These are phyloP conservation scores for Hirschioporus abietinus DNA, from an alignment of 768 basidiomycete species.

Conservation along the genomic window DNA sequence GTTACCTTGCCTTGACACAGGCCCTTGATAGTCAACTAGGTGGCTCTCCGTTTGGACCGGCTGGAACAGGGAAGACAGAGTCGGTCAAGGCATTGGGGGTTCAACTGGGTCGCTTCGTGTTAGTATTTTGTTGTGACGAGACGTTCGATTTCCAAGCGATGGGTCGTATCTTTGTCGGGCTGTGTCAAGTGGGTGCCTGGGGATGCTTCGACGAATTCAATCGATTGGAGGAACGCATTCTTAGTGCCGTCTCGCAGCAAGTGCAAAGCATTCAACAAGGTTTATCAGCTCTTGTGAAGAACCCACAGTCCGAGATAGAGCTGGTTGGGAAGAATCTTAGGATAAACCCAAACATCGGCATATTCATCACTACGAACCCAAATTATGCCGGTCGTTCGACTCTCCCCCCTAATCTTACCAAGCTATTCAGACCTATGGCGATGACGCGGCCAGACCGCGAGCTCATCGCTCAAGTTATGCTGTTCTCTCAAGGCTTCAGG, in stretches of 20 bases:
- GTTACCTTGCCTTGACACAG: slow-evolving; percentile 94
- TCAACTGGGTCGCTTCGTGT: slow-evolving; percentile 95
- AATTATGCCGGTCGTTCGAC: slow-evolving; percentile 97
- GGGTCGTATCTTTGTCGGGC: slow-evolving; percentile 98
- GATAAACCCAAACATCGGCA: slow-evolving; percentile 94
- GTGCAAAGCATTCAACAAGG: slow-evolving; percentile 99
- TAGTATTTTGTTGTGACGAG: slow-evolving; percentile 99
- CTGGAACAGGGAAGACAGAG: slow-evolving; percentile 98
- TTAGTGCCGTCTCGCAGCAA: slow-evolving; percentile 97
- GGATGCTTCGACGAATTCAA: slow-evolving; percentile 99
- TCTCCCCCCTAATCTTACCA: slow-evolving; percentile 81
- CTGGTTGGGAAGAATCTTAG: slow-evolving; percentile 91
- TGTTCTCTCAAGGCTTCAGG: slow-evolving; percentile 99
- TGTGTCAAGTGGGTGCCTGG: slow-evolving; percentile 99
- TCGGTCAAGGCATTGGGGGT: slow-evolving; percentile 98
- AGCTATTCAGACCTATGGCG: slow-evolving; percentile 97
- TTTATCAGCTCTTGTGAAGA: slow-evolving; percentile 72
- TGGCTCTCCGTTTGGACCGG: slow-evolving; percentile 96
- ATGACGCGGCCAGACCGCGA: slow-evolving; percentile 99
- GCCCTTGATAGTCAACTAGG: slow-evolving; percentile 93
- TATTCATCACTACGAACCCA: slow-evolving; percentile 99
- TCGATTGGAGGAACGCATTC: slow-evolving; percentile 93
- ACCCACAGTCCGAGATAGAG: slow-evolving; percentile 89
- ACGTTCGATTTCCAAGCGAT: slow-evolving; percentile 99
- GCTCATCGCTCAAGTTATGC: slow-evolving; percentile 98